Conservation (phyloP, 805 yeast species). For the Sungouiozyma ichnusensis region DNA sequence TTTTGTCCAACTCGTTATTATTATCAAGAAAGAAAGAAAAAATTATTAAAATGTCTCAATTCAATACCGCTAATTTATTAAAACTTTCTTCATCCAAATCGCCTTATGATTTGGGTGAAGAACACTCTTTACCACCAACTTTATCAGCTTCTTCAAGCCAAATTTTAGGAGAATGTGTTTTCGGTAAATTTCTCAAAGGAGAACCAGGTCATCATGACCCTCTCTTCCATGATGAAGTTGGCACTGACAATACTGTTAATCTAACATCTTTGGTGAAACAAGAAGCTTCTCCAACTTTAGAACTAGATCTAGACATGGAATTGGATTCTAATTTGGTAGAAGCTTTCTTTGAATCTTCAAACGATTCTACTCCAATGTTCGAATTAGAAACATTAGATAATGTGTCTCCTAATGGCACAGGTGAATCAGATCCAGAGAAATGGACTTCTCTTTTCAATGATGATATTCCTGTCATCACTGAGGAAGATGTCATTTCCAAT, state of each 20-base stretch:
- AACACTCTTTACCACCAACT: not conserved
- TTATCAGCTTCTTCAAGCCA: slow-evolving; percentile 5
- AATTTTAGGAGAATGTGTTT: slow-evolving; percentile 18
- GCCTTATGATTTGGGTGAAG: not conserved
- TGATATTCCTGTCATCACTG: slow-evolving; percentile 30
- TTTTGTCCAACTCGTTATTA: slow-evolving; percentile 1
- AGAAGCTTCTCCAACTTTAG: not conserved
- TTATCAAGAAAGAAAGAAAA: slow-evolving; percentile 1
- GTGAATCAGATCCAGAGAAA: slow-evolving; percentile 30
- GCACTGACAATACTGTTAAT: not conserved
- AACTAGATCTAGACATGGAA: slow-evolving; percentile 13
- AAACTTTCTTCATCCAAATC: not conserved
- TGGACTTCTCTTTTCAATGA: slow-evolving; percentile 57
- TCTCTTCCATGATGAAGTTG: slow-evolving; percentile 1
- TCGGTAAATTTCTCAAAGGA: slow-evolving; percentile 17
- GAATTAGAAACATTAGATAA: slow-evolving; percentile 21
- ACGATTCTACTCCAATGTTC: slow-evolving; percentile 55
- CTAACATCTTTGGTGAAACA: not conserved
- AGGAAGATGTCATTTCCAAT: slow-evolving; percentile 26
- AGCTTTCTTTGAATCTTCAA: slow-evolving; percentile 32
- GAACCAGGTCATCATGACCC: not conserved
- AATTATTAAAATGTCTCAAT: slow-evolving; percentile 10
- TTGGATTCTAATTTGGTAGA: slow-evolving; percentile 58
- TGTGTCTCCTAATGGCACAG: slow-evolving; percentile 4
- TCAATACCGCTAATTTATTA: slow-evolving; percentile 9